Conservation (phyloP, 1,139 yeast species). For the Nakaseomyces kungkrabaensis region DNA sequence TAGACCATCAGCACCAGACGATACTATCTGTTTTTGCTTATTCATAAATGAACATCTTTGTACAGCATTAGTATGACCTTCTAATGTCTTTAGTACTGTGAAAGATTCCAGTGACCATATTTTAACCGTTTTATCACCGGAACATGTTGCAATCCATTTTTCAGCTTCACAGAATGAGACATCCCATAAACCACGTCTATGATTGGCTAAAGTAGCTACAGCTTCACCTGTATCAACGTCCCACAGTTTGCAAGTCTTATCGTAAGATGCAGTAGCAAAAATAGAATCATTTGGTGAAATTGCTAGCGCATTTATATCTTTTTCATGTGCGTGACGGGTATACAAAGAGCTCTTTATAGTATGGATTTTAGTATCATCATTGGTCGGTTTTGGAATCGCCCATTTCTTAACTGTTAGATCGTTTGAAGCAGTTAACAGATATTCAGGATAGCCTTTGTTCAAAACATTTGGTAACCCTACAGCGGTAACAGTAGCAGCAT, state of each 20-base stretch:
- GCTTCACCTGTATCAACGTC: slow-evolving; percentile 72
- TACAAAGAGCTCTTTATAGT: slow-evolving; percentile 50
- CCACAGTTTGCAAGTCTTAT: slow-evolving; percentile 87
- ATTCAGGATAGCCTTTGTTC: slow-evolving; percentile 47
- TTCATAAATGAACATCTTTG: slow-evolving; percentile 69
- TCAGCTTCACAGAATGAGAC: slow-evolving; percentile 73
- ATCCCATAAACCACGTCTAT: slow-evolving; percentile 92
- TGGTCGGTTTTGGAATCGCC: slow-evolving; percentile 47
- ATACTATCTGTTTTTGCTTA: slow-evolving; percentile 57
- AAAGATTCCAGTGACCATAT: slow-evolving; percentile 79
- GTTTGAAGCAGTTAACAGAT: slow-evolving; percentile 73
- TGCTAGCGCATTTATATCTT: slow-evolving; percentile 84
- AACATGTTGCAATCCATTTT: slow-evolving; percentile 63
- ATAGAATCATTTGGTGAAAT: slow-evolving; percentile 79
- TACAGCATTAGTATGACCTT: slow-evolving; percentile 90
- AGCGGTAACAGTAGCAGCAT: slow-evolving; percentile 79
- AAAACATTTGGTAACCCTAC: slow-evolving; percentile 61
- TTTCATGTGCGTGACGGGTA: slow-evolving; percentile 93
- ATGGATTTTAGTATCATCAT: slow-evolving; percentile 24
- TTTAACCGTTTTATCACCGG: slow-evolving; percentile 86
- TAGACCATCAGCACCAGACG: slow-evolving; percentile 92
- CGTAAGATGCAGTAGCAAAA: slow-evolving; percentile 94
- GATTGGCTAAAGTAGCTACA: slow-evolving; percentile 76
- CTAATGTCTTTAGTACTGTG: slow-evolving; percentile 70
- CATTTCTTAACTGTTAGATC: slow-evolving; percentile 89